Evolutionary conservation across 805 yeast genomes (phyloP).

Genomic region (Komagataella populi): DNA sequence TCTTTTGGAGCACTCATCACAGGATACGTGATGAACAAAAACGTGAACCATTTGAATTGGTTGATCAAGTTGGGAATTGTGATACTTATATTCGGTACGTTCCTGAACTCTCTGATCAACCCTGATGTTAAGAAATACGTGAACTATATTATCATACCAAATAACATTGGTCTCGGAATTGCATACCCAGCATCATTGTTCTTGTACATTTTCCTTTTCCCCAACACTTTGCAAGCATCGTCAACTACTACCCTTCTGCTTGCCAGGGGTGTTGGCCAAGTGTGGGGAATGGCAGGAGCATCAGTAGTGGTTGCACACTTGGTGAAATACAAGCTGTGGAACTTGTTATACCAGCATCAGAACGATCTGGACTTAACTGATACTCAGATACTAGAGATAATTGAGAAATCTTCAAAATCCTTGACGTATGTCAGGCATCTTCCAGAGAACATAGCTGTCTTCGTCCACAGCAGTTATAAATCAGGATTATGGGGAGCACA

Average conservation of each 20-base stretch:
- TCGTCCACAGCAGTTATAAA: slow-evolving; percentile 14
- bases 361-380: slow-evolving; percentile 2
- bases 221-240: slow-evolving; percentile 19
- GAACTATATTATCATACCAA: slow-evolving; percentile 17
- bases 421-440: slow-evolving; percentile 9
- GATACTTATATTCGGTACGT: slow-evolving; percentile 22
- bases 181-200: slow-evolving; percentile 23
- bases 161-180: slow-evolving; percentile 25
- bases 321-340: slow-evolving; percentile 1
- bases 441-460: slow-evolving; percentile 8
- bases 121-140: slow-evolving; percentile 14
- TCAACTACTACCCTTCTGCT: slow-evolving; percentile 25
- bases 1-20: slow-evolving; percentile 28
- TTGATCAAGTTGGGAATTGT: slow-evolving; percentile 20
- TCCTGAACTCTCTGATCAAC: slow-evolving; percentile 13
- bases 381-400: slow-evolving; percentile 9
- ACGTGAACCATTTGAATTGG: slow-evolving; percentile 11
- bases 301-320: slow-evolving; percentile 6
- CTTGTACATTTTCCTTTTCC: slow-evolving; percentile 20
- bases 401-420: slow-evolving; percentile 11
- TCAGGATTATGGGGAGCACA: slow-evolving; percentile 15
- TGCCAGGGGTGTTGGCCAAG: slow-evolving; percentile 25
- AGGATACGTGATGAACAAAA: slow-evolving; percentile 22
- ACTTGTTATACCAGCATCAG: not conserved
- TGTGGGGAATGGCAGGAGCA: slow-evolving; percentile 24